Conservation (phyloP, 2,329 filamentous ascomycete species). For the Penicillium sp. region DNA sequence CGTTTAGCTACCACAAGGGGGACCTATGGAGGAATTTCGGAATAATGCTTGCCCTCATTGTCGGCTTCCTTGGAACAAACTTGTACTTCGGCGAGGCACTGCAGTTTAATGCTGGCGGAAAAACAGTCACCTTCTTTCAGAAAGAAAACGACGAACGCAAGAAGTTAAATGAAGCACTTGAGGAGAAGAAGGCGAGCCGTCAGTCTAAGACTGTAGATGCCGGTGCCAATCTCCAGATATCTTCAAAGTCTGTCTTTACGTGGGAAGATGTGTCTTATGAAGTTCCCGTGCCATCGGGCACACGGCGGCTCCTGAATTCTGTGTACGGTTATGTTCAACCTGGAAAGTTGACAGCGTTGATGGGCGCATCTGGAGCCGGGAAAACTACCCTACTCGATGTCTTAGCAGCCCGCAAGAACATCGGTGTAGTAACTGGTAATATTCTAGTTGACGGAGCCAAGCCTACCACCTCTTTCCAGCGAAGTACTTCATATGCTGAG, state of each 20-base stretch:
- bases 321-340: constrained; percentile 56
- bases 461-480: constrained; percentile 64
- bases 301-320: constrained; percentile 50
- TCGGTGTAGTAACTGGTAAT: constrained; percentile 66
- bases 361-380: constrained; percentile 68
- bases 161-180: constrained; percentile 41
- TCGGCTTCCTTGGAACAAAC: constrained; percentile 42
- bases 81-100: constrained; percentile 45
- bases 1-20: constrained; percentile 67
- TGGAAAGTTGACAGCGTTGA: constrained; percentile 55
- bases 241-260: constrained; percentile 60
- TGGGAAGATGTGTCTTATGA: constrained; percentile 58
- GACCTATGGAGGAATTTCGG: constrained; percentile 71
- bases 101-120: constrained; percentile 46
- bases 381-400: constrained; percentile 87
- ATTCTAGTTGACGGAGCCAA: constrained; percentile 64
- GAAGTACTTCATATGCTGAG: constrained; percentile 68
- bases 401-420: constrained; percentile 67
- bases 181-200: constrained; percentile 44
- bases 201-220: constrained; percentile 38
- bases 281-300: constrained; percentile 53
- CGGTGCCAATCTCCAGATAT: constrained; percentile 54
- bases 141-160: constrained; percentile 46
- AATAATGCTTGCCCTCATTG: constrained; percentile 42
- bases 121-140: constrained; percentile 47